Percentiles rank a stretch among this genome's conserved stretches.
Conservation (phyloP, 179 eudicot species). For the Beta lomatogona region DNA sequence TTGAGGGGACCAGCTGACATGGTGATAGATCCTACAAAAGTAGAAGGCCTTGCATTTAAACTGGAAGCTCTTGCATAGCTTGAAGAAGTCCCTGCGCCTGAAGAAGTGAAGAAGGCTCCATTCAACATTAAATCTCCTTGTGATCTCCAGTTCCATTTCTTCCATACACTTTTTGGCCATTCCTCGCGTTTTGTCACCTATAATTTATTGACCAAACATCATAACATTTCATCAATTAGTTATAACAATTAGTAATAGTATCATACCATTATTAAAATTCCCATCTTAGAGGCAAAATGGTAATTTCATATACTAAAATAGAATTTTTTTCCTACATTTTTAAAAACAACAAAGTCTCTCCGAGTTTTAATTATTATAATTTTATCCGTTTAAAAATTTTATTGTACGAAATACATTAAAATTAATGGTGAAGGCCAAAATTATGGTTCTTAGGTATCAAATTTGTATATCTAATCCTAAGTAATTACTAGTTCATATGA, state of each 20-base stretch:
- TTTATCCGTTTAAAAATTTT: too few species aligned
- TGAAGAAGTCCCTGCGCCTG: constrained; percentile 41
- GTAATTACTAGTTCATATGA: background rate
- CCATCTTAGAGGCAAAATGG: background rate
- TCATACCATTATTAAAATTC: too few species aligned
- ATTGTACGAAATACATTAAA: too few species aligned
- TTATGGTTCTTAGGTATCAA: background rate
- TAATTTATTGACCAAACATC: background rate
- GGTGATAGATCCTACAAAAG: constrained; percentile 43
- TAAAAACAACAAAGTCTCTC: too few species aligned
- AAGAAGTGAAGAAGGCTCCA: constrained; percentile 52
- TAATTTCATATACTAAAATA: background rate
- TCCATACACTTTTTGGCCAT: constrained; percentile 44
- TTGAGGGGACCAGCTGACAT: constrained; percentile 41
- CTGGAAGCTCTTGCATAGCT: constrained; percentile 50
- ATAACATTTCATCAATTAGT: background rate
- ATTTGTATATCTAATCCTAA: background rate
- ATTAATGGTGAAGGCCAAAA: background rate
- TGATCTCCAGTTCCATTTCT: constrained; percentile 57
- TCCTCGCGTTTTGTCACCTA: constrained; percentile 59
- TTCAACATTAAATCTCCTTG: constrained; percentile 51
- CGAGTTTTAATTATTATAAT: too few species aligned
- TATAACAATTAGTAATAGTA: background rate
- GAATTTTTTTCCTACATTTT: too few species aligned
- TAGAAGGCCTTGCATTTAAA: constrained; percentile 49